phyloP scores from a whole-genome alignment of 805 yeast genomes.

The Brettanomyces naardenensis region DNA sequence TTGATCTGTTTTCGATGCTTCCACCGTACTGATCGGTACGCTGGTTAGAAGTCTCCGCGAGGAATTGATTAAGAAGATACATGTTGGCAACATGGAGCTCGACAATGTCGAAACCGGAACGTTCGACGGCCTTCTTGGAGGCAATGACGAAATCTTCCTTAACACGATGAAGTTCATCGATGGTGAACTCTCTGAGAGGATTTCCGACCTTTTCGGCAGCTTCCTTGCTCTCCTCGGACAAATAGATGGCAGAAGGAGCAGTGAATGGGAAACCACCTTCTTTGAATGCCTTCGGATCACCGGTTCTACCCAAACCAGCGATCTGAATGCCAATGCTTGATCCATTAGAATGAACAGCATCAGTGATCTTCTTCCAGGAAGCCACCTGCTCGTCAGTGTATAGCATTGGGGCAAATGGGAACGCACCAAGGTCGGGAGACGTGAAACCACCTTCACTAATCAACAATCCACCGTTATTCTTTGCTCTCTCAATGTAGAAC shows the following conservation, averaged over 20 bases:
- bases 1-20: slow-evolving; percentile 33
- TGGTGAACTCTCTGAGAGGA: slow-evolving; percentile 39
- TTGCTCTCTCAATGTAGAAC: slow-evolving; percentile 51
- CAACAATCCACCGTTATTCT: slow-evolving; percentile 47
- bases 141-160: slow-evolving; percentile 34
- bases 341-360: slow-evolving; percentile 42
- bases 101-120: slow-evolving; percentile 34
- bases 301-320: slow-evolving; percentile 41
- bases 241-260: slow-evolving; percentile 33
- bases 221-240: slow-evolving; percentile 29
- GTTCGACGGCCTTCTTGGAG: slow-evolving; percentile 30
- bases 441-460: slow-evolving; percentile 54
- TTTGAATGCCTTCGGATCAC: slow-evolving; percentile 29
- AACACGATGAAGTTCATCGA: slow-evolving; percentile 32
- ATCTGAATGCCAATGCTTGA: slow-evolving; percentile 41
- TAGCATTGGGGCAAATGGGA: slow-evolving; percentile 41
- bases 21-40: slow-evolving; percentile 40
- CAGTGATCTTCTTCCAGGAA: slow-evolving; percentile 43
- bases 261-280: slow-evolving; percentile 26
- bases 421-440: slow-evolving; percentile 34
- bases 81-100: slow-evolving; percentile 37
- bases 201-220: slow-evolving; percentile 29
- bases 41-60: slow-evolving; percentile 27
- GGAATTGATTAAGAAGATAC: slow-evolving; percentile 32
- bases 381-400: slow-evolving; percentile 37